Conservation (phyloP, 2,329 filamentous ascomycete genomes). For the Chrysoporthe cubensis region DNA sequence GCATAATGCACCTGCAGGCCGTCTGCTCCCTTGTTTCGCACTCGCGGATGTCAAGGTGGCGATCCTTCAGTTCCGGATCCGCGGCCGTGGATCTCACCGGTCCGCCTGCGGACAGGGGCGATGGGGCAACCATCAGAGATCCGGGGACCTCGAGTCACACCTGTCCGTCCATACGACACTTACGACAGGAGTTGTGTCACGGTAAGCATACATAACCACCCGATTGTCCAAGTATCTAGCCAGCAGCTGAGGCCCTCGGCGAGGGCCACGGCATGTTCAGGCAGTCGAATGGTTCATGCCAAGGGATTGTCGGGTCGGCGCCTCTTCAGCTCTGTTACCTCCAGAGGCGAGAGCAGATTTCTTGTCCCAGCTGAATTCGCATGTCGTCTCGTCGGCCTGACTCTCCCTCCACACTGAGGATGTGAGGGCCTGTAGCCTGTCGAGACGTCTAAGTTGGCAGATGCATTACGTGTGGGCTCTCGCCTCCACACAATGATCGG, state of each 20-base stretch:
- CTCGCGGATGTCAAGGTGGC: not conserved
- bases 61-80: constrained; percentile 8
- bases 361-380: constrained; percentile 4
- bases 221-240: not conserved
- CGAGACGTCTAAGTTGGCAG: constrained; percentile 12
- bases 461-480: constrained; percentile 15
- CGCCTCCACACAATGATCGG: constrained; percentile 13
- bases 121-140: not conserved
- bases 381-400: constrained; percentile 4
- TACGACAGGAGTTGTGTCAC: not conserved
- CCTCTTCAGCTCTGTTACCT: not conserved
- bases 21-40: not conserved
- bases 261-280: not conserved
- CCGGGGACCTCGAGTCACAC: not conserved
- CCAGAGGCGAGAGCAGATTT: not conserved
- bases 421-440: not conserved
- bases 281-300: not conserved
- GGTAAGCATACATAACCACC: not conserved
- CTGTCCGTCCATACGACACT: not conserved
- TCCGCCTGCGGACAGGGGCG: not conserved
- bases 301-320: not conserved
- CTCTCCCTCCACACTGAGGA: not conserved
- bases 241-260: too few species aligned
- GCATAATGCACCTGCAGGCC: not conserved
- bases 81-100: not conserved